These are phyloP conservation scores for Fusarium xylarioides DNA, from an alignment of 2,329 filamentous ascomycete species.

Conservation along the genomic window DNA sequence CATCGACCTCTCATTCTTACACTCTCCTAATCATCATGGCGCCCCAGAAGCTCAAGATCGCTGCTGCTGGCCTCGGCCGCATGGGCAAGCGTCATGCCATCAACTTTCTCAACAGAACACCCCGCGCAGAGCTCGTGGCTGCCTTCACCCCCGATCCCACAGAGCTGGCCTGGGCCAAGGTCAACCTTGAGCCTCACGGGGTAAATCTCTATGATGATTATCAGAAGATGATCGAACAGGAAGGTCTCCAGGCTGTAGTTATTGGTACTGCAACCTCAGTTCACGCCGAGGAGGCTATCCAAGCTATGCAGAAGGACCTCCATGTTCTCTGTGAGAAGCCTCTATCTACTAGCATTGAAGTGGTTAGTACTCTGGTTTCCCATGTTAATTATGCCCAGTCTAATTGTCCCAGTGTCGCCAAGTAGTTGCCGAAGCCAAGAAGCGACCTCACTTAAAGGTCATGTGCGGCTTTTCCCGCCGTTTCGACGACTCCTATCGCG, in stretches of 20 bases:
- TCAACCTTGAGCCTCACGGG: constrained; percentile 54
- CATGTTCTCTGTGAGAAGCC: constrained; percentile 71
- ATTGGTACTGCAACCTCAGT: constrained; percentile 58
- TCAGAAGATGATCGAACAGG: constrained; percentile 55
- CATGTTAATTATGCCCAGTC: not conserved
- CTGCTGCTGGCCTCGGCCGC: constrained; percentile 59
- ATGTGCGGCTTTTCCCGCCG: constrained; percentile 51
- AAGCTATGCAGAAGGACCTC: constrained; percentile 62
- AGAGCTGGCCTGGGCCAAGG: constrained; percentile 56
- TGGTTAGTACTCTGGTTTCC: not conserved
- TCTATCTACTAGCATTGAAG: constrained; percentile 58
- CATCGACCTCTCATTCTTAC: not conserved
- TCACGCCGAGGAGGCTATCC: constrained; percentile 66
- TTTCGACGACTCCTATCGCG: constrained; percentile 72
- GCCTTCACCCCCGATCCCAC: constrained; percentile 57
- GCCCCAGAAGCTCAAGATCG: constrained; percentile 52
- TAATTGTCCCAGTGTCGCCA: not conserved
- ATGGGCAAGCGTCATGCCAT: constrained; percentile 62
- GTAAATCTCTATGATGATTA: constrained; percentile 57
- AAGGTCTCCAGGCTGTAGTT: constrained; percentile 53
- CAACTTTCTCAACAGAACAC: constrained; percentile 56
- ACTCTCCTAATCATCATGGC: not conserved
- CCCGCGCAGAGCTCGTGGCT: constrained; percentile 59
- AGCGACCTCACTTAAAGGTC: constrained; percentile 67
- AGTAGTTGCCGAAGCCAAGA: constrained; percentile 28